These are phyloP conservation scores for Teratosphaeria viscida DNA, from an alignment of 2,329 filamentous ascomycete species.

Conservation along the genomic window DNA sequence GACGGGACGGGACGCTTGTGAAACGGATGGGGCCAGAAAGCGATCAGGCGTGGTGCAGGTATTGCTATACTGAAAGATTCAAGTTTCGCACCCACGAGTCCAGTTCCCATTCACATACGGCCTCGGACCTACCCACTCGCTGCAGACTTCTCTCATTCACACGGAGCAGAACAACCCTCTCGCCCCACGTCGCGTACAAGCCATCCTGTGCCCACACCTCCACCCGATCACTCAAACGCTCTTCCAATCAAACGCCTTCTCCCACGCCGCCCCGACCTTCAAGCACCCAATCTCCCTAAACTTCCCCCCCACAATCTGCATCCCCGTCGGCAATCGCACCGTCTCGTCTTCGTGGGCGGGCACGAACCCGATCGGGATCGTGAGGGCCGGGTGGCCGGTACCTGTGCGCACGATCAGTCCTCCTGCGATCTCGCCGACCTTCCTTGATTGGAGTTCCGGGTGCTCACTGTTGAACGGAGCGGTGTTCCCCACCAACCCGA, in stretches of 20 bases:
- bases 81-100: neutral
- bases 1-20: neutral
- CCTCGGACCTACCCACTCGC: too few species aligned
- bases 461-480: slow-evolving; percentile 8
- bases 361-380: slow-evolving; percentile 30
- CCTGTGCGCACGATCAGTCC: neutral
- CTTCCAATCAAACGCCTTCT: slow-evolving; percentile 10
- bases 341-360: slow-evolving; percentile 8
- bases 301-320: slow-evolving; percentile 22
- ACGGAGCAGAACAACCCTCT: too few species aligned
- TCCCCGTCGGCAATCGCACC: slow-evolving; percentile 20
- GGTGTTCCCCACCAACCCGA: slow-evolving; percentile 10
- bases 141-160: too few species aligned
- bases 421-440: too few species aligned
- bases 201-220: too few species aligned
- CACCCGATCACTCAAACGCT: neutral
- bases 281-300: slow-evolving; percentile 8
- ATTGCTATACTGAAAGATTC: neutral
- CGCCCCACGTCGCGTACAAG: too few species aligned
- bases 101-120: neutral
- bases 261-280: slow-evolving; percentile 11
- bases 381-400: slow-evolving; percentile 36
- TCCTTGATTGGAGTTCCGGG: too few species aligned
- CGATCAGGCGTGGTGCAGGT: neutral
- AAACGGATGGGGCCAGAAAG: neutral